Conservation (phyloP, 495 filamentous ascomycete species). For the Podospora australis region DNA sequence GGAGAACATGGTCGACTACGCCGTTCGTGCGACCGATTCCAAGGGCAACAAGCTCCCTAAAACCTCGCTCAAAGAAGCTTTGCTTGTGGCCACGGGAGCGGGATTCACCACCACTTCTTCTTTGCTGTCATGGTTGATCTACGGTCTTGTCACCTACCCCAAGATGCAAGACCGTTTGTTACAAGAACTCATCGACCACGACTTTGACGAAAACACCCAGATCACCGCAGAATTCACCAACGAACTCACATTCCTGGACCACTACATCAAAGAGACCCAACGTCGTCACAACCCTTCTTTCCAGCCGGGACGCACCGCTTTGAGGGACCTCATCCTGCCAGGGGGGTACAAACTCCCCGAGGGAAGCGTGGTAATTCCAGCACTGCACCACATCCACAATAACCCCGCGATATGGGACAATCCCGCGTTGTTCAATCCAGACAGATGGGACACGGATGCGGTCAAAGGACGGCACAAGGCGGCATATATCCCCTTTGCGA, state of each 20-base stretch:
- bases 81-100: constrained; percentile 30
- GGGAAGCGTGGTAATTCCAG: constrained; percentile 42
- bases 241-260: constrained; percentile 42
- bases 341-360: constrained; percentile 49
- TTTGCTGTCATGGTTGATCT: constrained; percentile 50
- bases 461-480: constrained; percentile 40
- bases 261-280: constrained; percentile 53
- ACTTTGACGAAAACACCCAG: constrained; percentile 24
- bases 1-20: constrained; percentile 32
- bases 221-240: constrained; percentile 36
- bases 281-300: constrained; percentile 50
- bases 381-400: constrained; percentile 47
- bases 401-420: constrained; percentile 48
- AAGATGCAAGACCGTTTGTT: constrained; percentile 47
- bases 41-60: constrained; percentile 50
- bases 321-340: constrained; percentile 45
- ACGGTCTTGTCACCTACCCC: constrained; percentile 41
- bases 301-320: constrained; percentile 48
- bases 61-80: too few relatives aligned
- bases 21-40: constrained; percentile 42
- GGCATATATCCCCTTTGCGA: constrained; percentile 48
- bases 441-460: constrained; percentile 47
- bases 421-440: constrained; percentile 46
- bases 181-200: constrained; percentile 49
- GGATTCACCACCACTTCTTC: constrained; percentile 50